These are phyloP conservation scores for Coprinopsis sp. DNA, from an alignment of 768 basidiomycete species.

Conservation along the genomic window DNA sequence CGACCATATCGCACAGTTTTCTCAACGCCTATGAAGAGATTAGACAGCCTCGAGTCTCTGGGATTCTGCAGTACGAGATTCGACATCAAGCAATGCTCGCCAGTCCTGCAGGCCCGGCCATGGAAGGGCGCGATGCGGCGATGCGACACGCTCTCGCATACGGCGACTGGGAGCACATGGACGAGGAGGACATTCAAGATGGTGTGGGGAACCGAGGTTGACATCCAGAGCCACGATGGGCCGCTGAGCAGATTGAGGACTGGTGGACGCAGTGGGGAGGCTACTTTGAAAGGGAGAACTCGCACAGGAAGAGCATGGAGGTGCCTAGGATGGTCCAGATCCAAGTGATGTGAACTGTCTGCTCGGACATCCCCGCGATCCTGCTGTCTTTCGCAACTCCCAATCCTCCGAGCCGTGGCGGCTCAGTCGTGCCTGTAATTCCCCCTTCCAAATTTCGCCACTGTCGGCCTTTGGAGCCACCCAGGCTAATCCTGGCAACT, in stretches of 20 bases:
- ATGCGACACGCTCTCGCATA: slow-evolving; percentile 32
- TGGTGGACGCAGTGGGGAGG: slow-evolving; percentile 56
- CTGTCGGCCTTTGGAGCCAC: too few relatives aligned
- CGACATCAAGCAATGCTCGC: slow-evolving; percentile 42
- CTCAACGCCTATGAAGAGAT: slow-evolving; percentile 57
- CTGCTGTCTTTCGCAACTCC: too few relatives aligned
- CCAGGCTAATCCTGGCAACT: too few relatives aligned
- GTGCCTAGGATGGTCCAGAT: neutral
- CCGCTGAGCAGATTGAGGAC: slow-evolving; percentile 54
- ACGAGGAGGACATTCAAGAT: slow-evolving; percentile 39
- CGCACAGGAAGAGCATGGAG: neutral
- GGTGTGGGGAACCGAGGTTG: slow-evolving; percentile 51
- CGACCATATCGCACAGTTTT: slow-evolving; percentile 46
- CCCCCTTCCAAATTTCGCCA: too few relatives aligned
- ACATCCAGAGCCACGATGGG: slow-evolving; percentile 47
- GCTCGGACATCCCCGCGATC: neutral
- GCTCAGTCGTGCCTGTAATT: too few relatives aligned
- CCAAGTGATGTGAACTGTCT: neutral
- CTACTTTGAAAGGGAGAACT: slow-evolving; percentile 21
- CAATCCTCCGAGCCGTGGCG: too few relatives aligned
- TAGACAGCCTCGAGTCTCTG: slow-evolving; percentile 45
- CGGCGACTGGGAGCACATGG: slow-evolving; percentile 36
- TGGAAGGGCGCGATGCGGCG: slow-evolving; percentile 39
- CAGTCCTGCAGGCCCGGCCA: slow-evolving; percentile 38
- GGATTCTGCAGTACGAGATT: slow-evolving; percentile 42